A percentile compares a stretch with the other conserved stretches of the same genome.
Conservation (phyloP, 345 rosid species). For the Psidium guajava region DNA sequence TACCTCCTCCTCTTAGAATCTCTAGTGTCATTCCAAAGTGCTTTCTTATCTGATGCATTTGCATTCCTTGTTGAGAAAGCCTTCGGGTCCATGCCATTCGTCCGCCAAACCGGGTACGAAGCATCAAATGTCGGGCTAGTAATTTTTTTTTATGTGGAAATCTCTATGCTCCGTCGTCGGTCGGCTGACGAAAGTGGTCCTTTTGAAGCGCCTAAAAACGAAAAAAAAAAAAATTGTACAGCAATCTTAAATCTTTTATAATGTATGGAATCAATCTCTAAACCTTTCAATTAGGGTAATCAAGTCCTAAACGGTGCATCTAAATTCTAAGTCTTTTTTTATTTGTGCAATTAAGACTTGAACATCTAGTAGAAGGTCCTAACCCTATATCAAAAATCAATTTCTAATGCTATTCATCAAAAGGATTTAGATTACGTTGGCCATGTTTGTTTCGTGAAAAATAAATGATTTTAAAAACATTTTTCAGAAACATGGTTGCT, state of each 20-base stretch:
- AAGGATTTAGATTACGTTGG: not conserved
- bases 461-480: fast-evolving
- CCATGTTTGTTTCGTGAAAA: fast-evolving
- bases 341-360: not conserved
- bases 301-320: not conserved
- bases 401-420: not conserved
- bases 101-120: not conserved
- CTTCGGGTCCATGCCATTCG: not conserved
- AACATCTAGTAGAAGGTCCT: not conserved
- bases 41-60: not conserved
- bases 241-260: not conserved
- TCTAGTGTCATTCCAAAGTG: not conserved
- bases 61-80: not conserved
- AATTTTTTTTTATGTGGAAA: not conserved
- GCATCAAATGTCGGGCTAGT: not conserved
- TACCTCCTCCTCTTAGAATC: not conserved
- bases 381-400: not conserved
- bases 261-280: not conserved
- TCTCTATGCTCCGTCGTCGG: not conserved
- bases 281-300: not conserved
- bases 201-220: not conserved
- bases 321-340: not conserved
- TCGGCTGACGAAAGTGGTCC: not conserved
- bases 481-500: not conserved
- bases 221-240: not conserved